Base-by-base conservation (phyloP, 2,329 filamentous ascomycete species). In the Dendrostoma leiphaemia region DNA sequence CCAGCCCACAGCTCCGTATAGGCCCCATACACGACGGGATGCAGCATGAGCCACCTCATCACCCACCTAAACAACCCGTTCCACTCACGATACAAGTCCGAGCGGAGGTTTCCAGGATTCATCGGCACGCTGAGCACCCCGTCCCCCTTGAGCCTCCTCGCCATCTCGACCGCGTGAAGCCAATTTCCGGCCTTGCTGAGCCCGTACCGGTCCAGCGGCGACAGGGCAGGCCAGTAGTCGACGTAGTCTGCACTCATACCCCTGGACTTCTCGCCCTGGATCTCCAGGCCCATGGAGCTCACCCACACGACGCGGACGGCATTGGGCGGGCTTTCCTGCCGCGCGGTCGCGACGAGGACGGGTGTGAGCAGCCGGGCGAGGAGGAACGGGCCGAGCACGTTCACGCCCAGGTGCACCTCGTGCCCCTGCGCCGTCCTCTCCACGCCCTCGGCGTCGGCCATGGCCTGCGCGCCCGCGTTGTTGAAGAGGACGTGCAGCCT, bases 391-490 rank as follows among this genome's bases (percentile, higher is more conserved):
- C 48, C 53, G 2, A 55, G 29, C 19, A 12, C 40, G 17, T 55
- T 55, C 4, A 51, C 48, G 2, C 53, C 53, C 1, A 43, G 43
- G n/a, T 55, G 47, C 17, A 47, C 23, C 31, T 55, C 53, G 28
- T 51, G 28, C 40, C 53, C 48, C 17, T 55, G 53, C 9, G 62
- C 55, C 24, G 64, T 63, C 69, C 37, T 51, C 49, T 62, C 63
- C 31, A 59, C 63, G 4, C 61, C 63, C 6, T 44, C 49, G 4
- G 10, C 66, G 67, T 66, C 2, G 63, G 61, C 64, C n/a, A n/a
- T n/a, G 2, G 47, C 53, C 68, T 74, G 72, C 32, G 72, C 62
- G 7, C 67, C 72, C 2, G 73, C 72, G 59, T 74, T 74, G 61
- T 75, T 69, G 60, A 71, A 67, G 19, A 74, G 61, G 6, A 71